A percentile compares a stretch with the other conserved stretches of the same genome.
Evolutionary conservation across 2,329 filamentous ascomycete genomes (phyloP).

Genomic region (Colletotrichum sp.): DNA sequence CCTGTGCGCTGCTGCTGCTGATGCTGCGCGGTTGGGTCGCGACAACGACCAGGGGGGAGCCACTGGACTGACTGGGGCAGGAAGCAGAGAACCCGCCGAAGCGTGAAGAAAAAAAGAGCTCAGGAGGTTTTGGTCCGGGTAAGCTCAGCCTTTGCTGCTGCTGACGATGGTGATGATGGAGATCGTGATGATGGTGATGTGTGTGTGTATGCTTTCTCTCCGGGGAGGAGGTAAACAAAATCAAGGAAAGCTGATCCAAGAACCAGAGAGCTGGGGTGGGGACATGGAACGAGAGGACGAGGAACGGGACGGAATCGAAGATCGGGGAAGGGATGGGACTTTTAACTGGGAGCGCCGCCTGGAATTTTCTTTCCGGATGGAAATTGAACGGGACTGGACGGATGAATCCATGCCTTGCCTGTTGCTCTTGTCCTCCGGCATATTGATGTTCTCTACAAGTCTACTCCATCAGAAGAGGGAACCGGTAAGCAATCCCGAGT

Average conservation of each 20-base stretch:
- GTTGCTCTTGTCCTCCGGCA: background rate
- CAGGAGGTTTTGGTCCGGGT: conserved; percentile 19
- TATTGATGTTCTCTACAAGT: background rate
- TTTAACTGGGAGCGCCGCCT: background rate
- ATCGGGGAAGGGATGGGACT: conserved; percentile 4
- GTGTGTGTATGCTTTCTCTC: background rate
- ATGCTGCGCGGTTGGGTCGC: background rate
- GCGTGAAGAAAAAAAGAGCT: background rate
- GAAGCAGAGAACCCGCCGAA: background rate
- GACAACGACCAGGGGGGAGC: background rate
- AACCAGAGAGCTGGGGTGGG: conserved; percentile 1
- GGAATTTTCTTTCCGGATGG: background rate
- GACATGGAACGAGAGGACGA: background rate
- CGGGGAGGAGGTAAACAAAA: background rate
- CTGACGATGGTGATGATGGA: background rate
- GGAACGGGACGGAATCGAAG: background rate
- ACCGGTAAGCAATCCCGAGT: background rate
- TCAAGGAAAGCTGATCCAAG: conserved; percentile 2
- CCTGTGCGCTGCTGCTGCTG: background rate
- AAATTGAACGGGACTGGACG: background rate
- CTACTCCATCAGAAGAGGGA: background rate
- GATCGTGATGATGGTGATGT: background rate
- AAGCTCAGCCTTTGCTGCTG: background rate
- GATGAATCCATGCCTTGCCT: background rate
- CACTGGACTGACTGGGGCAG: background rate